Evolutionary conservation across 208 protist genomes (phyloP).

Genomic region (Acanthamoeba rhysodes): DNA sequence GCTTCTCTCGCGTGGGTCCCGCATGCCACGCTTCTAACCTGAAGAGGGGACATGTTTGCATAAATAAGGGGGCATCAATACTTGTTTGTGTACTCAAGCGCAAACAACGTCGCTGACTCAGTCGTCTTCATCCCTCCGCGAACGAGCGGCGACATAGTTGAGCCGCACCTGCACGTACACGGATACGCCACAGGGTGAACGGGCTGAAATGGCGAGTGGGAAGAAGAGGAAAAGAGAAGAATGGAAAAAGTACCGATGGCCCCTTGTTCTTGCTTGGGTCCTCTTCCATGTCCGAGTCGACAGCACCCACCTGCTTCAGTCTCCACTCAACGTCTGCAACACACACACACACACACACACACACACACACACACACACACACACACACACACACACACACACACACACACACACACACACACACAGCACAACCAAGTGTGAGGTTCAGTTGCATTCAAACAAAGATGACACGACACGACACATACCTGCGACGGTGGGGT

Average conservation of each 20-base stretch:
- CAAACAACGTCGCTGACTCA: neutral
- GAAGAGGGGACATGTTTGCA: no score
- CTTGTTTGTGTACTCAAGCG: no score
- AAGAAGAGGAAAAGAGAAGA: neutral
- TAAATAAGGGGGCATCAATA: no score
- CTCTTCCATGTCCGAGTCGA: slow-evolving; percentile 43
- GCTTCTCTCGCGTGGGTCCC: no score
- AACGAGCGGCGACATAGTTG: slow-evolving; percentile 33
- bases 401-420: neutral
- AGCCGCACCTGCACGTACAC: neutral
- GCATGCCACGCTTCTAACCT: no score
- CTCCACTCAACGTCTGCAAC: slow-evolving; percentile 45
- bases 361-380: neutral
- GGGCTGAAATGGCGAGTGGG: no score
- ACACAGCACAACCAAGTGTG: neutral
- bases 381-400: neutral
- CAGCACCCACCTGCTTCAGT: neutral
- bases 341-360: neutral
- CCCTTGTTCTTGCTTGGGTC: slow-evolving; percentile 25
- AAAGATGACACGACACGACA: neutral
- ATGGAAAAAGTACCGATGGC: neutral
- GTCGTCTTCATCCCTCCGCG: neutral
- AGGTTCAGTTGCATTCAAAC: no score
- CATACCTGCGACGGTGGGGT: slow-evolving; percentile 5
- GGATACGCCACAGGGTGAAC: neutral